phyloP scores from a whole-genome alignment of 1,284 basidiomycete genomes.

The Meira nashicola region DNA sequence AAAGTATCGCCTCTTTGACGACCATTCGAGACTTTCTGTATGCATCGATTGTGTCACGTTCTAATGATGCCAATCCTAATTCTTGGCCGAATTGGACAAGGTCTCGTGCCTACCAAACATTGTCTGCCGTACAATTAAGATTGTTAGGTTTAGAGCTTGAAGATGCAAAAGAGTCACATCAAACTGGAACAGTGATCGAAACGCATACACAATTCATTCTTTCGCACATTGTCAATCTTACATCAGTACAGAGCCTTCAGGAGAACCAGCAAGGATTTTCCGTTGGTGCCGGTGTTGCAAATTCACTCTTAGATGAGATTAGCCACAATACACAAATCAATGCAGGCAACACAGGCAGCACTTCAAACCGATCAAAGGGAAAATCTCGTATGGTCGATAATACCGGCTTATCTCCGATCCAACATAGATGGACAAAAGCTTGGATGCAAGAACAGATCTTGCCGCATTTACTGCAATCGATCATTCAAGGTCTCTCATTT shows the following conservation, averaged over 20 bases:
- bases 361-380: conserved; percentile 17
- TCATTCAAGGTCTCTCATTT: conserved; percentile 29
- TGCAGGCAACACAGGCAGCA: not conserved
- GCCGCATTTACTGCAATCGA: conserved; percentile 25
- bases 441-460: conserved; percentile 23
- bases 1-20: conserved; percentile 18
- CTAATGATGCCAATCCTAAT: conserved; percentile 15
- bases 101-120: conserved; percentile 29
- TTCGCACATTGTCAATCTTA: not conserved
- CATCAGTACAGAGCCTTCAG: not conserved
- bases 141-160: conserved; percentile 32
- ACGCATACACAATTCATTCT: not conserved
- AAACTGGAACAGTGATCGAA: not conserved
- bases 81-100: conserved; percentile 29
- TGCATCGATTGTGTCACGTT: conserved; percentile 27
- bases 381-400: conserved; percentile 29
- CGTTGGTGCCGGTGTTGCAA: conserved; percentile 27
- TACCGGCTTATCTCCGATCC: conserved; percentile 36
- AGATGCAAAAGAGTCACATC: conserved; percentile 9
- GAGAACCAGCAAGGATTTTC: conserved; percentile 9
- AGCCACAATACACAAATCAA: conserved; percentile 13
- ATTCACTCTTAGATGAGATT: conserved; percentile 27
- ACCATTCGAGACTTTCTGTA: conserved; percentile 34
- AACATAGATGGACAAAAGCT: conserved; percentile 28
- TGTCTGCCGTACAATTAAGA: conserved; percentile 33